Percentiles rank a stretch among this genome's conserved stretches.
Evolutionary conservation across 108 stramenopile species (phyloP).

Genomic region (Stephanodiscus triporus): DNA sequence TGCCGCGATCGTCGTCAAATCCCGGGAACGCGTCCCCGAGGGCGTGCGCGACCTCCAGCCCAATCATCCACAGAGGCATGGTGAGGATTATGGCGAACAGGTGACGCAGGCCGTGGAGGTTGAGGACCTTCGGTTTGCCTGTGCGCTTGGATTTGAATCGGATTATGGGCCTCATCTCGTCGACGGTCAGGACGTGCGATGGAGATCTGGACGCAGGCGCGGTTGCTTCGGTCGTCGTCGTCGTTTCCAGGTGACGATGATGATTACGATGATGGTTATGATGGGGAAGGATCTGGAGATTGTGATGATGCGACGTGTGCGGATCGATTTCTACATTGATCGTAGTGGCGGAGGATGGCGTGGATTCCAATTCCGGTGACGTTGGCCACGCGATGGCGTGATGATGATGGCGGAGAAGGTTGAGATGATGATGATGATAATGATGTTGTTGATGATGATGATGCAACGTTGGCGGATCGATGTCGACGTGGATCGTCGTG

Average conservation of each 20-base stretch:
- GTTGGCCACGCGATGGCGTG: too few relatives aligned
- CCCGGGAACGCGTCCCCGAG: conserved; percentile 43
- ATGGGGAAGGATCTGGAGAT: too few relatives aligned
- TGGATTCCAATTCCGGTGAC: too few relatives aligned
- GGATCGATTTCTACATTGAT: too few relatives aligned
- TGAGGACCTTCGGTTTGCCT: conserved; percentile 61
- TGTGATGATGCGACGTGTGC: too few relatives aligned
- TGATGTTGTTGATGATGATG: too few relatives aligned
- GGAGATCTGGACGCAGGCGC: background rate
- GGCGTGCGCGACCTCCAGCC: conserved; percentile 50
- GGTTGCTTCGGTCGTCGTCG: background rate
- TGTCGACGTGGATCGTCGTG: too few relatives aligned
- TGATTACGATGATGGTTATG: background rate
- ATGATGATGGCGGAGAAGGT: too few relatives aligned
- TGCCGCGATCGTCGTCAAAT: conserved; percentile 60
- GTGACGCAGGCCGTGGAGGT: conserved; percentile 58
- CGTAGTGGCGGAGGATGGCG: too few relatives aligned
- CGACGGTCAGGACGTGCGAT: conserved; percentile 39
- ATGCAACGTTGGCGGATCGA: too few relatives aligned
- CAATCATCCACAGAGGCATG: conserved; percentile 65
- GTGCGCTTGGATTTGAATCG: conserved; percentile 26
- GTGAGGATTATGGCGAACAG: conserved; percentile 54
- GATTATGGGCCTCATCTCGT: conserved; percentile 42
- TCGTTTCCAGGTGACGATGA: background rate
- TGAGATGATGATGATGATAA: too few relatives aligned